Evolutionary conservation across 2,329 filamentous ascomycete species (phyloP).

Genomic region (Xylaria sp.): DNA sequence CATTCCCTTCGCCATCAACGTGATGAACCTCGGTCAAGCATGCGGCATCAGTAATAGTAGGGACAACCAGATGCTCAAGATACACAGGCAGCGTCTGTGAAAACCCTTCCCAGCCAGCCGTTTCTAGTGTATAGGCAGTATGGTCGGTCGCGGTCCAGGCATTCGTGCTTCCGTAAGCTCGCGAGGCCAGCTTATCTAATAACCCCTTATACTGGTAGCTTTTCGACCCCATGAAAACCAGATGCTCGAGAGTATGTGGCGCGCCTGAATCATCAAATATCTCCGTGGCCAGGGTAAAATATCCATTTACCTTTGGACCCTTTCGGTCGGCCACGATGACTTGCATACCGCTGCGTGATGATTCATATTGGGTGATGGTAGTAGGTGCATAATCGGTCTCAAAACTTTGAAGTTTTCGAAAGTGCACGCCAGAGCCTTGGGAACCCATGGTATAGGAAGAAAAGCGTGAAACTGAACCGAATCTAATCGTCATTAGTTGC

Average conservation of each 20-base stretch:
- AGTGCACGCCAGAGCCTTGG: constrained; percentile 64
- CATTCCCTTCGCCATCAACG: constrained; percentile 90
- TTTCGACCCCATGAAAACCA: constrained; percentile 90
- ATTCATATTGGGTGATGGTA: constrained; percentile 94
- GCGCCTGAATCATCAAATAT: constrained; percentile 97
- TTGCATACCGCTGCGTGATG: constrained; percentile 91
- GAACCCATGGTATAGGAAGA: constrained; percentile 63
- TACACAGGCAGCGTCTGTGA: constrained; percentile 94
- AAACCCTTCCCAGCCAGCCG: constrained; percentile 97
- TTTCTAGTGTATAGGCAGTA: constrained; percentile 94
- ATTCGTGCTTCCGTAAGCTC: constrained; percentile 93
- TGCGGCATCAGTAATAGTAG: constrained; percentile 89
- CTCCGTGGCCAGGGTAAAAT: constrained; percentile 95
- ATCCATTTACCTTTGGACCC: constrained; percentile 94
- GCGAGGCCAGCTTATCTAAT: constrained; percentile 90
- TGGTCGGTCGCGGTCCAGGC: constrained; percentile 98
- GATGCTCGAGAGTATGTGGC: constrained; percentile 84
- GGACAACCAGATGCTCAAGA: constrained; percentile 90
- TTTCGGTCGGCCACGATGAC: constrained; percentile 91
- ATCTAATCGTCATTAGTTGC: constrained; percentile 19
- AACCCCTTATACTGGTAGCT: constrained; percentile 95
- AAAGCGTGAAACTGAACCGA: constrained; percentile 29
- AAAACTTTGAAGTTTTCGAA: constrained; percentile 87
- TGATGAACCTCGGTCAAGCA: constrained; percentile 98
- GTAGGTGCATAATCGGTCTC: constrained; percentile 89